These are phyloP conservation scores for Malus hybrid DNA, from an alignment of 331 rosid species.

Conservation along the genomic window DNA sequence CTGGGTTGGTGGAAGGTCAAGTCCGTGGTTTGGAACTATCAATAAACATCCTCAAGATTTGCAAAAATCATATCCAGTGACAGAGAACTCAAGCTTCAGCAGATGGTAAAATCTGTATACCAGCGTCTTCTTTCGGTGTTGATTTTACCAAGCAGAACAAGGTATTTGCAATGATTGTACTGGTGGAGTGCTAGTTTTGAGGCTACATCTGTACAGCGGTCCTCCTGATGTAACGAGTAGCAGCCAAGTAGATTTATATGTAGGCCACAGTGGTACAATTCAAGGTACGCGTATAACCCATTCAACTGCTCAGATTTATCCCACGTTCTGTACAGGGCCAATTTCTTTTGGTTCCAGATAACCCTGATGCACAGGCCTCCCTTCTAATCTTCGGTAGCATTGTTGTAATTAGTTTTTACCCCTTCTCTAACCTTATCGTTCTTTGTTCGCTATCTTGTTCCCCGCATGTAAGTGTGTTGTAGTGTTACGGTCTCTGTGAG, in stretches of 20 bases:
- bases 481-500: not conserved
- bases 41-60: constrained; percentile 21
- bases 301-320: no score
- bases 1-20: constrained; percentile 24
- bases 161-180: constrained; percentile 2
- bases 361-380: not conserved
- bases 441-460: not conserved
- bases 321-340: not conserved
- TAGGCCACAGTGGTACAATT: not conserved
- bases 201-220: constrained; percentile 1
- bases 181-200: not conserved
- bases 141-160: constrained; percentile 18
- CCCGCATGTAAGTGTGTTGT: constrained; percentile 1
- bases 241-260: constrained; percentile 10
- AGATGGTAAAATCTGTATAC: constrained; percentile 17
- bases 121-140: constrained; percentile 14
- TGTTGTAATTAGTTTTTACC: not conserved
- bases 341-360: not conserved
- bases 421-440: not conserved
- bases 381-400: not conserved
- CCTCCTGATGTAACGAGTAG: not conserved
- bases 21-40: constrained; percentile 15
- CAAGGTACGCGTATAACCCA: not conserved
- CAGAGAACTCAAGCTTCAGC: constrained; percentile 15
- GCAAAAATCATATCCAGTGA: constrained; percentile 28